Base-by-base conservation (phyloP, 345 rosid species). In the Salix exigua region DNA sequence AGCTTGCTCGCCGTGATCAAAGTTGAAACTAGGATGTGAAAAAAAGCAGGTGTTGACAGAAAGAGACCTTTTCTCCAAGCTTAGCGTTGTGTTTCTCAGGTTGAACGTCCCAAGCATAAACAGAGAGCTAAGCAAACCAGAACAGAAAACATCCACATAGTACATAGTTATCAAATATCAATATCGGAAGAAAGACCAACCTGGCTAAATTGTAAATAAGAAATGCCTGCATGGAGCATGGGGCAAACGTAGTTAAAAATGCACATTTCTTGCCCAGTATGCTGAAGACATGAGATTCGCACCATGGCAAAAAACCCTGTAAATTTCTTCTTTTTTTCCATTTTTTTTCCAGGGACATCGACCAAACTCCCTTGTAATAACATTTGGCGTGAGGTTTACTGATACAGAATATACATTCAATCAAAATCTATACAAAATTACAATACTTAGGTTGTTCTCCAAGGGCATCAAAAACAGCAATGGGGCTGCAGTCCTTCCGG, bases 391-490 rank as follows among this genome's bases (percentile, higher is more conserved):
- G 82, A 78, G 74, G 81, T 79, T 74, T 64, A 72, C 75, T 77
- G 68, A 79, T 86, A 87, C 92, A 86, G 37, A 77, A 84, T 84
- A 71, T 84, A 84, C 85, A 84, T 64, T 17, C 77, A 77, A 82
- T 75, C 50, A 71, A 71, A 73, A 68, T 77, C 88, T 83, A 74
- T 86, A 86, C 88, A 88, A 79, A 80, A 78, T 70, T 79, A 81
- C 86, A 81, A 3, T 67, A 66, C 72, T 46, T 73, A 62, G 37
- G 68, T 21, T 17, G 68, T 67, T 70, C 74, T 74, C 74, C 78
- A 10, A 60, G 25, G 78, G 70, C 79, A 79, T 75, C 79, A 66
- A 79, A 79, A 76, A 48, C 76, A 5, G 55, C 74, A 6, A 44
- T 13, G 5, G 66, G 50, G 65, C 78, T 68, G 67, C 67, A 48